Evolutionary conservation across 148 eudicot genomes (phyloP), one percentile per base, ranked within the genome.

Genomic region (Gaultheria prostrata): DNA sequence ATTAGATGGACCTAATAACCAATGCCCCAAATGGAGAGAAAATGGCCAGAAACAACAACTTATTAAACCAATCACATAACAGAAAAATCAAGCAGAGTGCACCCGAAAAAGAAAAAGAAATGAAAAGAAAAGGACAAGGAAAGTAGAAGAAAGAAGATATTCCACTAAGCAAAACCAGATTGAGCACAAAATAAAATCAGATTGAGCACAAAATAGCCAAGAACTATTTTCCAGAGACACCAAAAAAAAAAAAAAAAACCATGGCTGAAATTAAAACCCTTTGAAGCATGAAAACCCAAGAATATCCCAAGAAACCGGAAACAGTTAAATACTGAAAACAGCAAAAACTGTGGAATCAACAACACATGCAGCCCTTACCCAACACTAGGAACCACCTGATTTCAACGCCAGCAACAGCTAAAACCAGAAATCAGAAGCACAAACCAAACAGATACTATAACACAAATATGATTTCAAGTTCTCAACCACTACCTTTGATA

Each of bases 291-390:
- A 6, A 48, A 4, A 28, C 76, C 83, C 83, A 28, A 49, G n/a
- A 30, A 8, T 3, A 20, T 54, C 46, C 12, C 43, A n/a, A 67
- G 24, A 81, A 48, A 30, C 30, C 8, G 39, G n/a, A 65, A 65
- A 63, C 39, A 65, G 43, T 11, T 24, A 46, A 67, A 26, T 13
- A 45, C 39, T 67, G 18, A 63, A 45, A 63, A 80, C 74, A 65
- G 72, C 51, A 59, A 59, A 80, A 59, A 48, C 82, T 43, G 18
- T 33, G 30, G 48, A 61, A 57, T 43, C 65, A 78, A 18, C 46
- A 61, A 26, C 75, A 24, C 82, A 65, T 80, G 82, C 82, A 80
- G 54, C 24, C 30, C 75, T 80, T 59, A 24, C 74, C 82, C 74
- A 63, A 67, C 1, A 80, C 82, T 10, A 18, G 33, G 43, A 61